Base-by-base conservation (phyloP, 768 basidiomycete species). In the Lanmaoa rubissima region DNA sequence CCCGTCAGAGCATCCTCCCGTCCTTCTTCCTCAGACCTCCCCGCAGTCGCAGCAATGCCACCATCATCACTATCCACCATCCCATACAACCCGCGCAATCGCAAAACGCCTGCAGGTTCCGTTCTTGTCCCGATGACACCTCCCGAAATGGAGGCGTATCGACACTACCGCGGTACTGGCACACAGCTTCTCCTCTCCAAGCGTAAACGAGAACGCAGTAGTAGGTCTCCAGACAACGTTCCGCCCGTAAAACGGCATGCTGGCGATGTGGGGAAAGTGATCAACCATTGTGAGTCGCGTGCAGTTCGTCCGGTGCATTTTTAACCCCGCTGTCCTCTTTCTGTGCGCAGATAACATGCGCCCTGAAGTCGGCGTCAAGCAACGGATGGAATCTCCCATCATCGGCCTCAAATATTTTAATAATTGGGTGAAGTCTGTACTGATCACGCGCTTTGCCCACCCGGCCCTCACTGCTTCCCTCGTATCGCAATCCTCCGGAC, bases 381-480 rank as follows among this genome's bases (percentile, higher is more conserved):
- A 90, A 65, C 90, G 97, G 34, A 81, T 82, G 61, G 85, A 89
- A 17, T 98, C 95, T 7, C 93, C 94, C 42, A 99, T 98, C 64
- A 93, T 97, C 53, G 97, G 97, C 38, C 82, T 99, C 53, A 98
- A 97, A 73, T 89, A 82, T 69, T 99, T 98, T 76, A 99, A 99
- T 76, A 99, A 99, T 76, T 99, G 97, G 97, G 89, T 98, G 64
- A 99, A 99, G 73, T 94, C 93, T 11, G 95, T 98, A 17, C 80
- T 98, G 59, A 97, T 99, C 67, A 87, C 89, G 10, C 90, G 90
- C 51, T 97, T 92, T 65, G 90, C 89, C 1, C 86, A 88, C 68
- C 86, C 88, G 3, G 86, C 78, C 34, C 78, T 93, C 38, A 72
- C 77, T 35, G 71, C 72, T 42, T 78, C 77, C 55, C 59, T 67